These are phyloP conservation scores for Nothophoma quercina DNA, from an alignment of 2,329 filamentous ascomycete genomes.

Conservation along the genomic window DNA sequence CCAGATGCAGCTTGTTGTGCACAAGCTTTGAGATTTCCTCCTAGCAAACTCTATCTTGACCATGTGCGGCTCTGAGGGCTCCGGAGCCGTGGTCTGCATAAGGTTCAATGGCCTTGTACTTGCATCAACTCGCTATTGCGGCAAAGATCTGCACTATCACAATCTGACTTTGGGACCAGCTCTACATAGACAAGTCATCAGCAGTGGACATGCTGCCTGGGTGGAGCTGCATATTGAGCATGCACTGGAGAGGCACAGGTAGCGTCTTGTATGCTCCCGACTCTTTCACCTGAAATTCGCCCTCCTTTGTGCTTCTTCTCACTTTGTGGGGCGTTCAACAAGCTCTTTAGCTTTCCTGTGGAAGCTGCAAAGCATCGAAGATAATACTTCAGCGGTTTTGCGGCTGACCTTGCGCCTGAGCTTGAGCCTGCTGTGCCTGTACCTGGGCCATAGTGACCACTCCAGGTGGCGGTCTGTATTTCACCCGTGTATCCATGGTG, in stretches of 20 bases:
- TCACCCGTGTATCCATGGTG: slow-evolving; percentile 66
- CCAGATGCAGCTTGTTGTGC: background rate
- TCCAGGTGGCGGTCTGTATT: slow-evolving; percentile 48
- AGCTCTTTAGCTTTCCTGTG: background rate
- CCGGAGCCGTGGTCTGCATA: background rate
- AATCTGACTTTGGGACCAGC: background rate
- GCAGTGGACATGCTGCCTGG: background rate
- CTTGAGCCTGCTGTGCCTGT: slow-evolving; percentile 13
- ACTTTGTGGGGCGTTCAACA: background rate
- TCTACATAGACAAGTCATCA: background rate
- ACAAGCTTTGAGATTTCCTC: background rate
- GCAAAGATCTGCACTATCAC: background rate
- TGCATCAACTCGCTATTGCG: background rate
- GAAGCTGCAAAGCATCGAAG: background rate
- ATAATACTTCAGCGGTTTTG: slow-evolving; percentile 28
- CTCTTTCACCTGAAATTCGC: background rate
- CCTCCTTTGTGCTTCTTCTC: background rate
- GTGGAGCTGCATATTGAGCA: background rate
- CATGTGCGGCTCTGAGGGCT: background rate
- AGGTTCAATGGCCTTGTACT: background rate
- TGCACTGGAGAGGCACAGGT: background rate
- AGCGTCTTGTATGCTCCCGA: background rate
- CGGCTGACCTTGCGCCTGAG: slow-evolving; percentile 10
- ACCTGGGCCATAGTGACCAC: slow-evolving; percentile 19
- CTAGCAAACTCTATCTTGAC: background rate